Conservation (phyloP, 768 basidiomycete genomes). For the Suillus alpinus region DNA sequence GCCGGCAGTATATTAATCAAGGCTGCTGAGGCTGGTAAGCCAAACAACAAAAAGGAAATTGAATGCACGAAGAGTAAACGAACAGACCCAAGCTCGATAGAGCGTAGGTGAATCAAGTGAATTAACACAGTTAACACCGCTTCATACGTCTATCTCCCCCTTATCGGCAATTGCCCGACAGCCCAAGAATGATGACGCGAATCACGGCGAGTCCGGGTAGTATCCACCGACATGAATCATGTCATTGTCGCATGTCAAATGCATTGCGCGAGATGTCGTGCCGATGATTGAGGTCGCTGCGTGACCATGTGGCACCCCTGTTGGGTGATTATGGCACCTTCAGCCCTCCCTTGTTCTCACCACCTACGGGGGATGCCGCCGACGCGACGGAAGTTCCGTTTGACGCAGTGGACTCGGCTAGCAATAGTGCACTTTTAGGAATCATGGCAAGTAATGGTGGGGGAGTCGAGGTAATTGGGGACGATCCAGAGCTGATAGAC, state of each 20-base stretch:
- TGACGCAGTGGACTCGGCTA: constrained; percentile 6
- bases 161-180: constrained; percentile 1
- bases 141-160: neutral
- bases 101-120: neutral
- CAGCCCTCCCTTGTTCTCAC: neutral
- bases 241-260: neutral
- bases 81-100: neutral
- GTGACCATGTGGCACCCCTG: neutral
- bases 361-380: neutral
- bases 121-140: neutral
- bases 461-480: constrained; percentile 15
- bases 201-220: neutral
- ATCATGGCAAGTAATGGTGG: constrained; percentile 2
- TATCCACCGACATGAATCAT: neutral
- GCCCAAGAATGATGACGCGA: neutral
- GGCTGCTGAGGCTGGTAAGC: neutral
- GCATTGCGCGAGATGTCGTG: constrained; percentile 1
- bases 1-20: neutral
- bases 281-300: neutral
- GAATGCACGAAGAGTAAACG: neutral
- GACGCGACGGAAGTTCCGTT: constrained; percentile 6
- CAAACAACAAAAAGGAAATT: neutral
- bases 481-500: constrained; percentile 23
- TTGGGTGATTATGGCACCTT: neutral
- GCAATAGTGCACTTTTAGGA: constrained; percentile 18